phyloP scores from a whole-genome alignment of 768 basidiomycete genomes.

The Asterophora parasitica region DNA sequence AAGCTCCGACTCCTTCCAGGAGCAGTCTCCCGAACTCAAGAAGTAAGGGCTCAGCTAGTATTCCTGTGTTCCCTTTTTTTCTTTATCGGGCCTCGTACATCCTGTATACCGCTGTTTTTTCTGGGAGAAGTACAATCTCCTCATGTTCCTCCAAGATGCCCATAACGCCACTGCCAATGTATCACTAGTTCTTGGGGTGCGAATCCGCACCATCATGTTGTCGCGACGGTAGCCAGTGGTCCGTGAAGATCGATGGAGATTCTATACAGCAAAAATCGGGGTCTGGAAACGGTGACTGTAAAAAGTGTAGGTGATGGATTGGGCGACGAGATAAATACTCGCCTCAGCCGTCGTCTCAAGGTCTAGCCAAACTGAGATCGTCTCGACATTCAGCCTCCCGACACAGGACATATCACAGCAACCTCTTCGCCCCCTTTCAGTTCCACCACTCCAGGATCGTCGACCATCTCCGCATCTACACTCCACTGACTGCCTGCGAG shows the following conservation, averaged over 20 bases:
- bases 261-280: no score
- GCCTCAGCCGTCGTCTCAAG: neutral
- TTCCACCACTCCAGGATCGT: constrained; percentile 41
- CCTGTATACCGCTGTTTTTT: constrained; percentile 2
- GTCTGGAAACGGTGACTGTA: no score
- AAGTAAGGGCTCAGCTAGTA: constrained; percentile 10
- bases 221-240: no score
- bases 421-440: constrained; percentile 73
- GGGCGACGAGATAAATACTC: no score
- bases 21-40: constrained; percentile 21
- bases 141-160: no score
- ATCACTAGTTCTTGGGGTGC: no score
- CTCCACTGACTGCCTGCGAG: constrained; percentile 69
- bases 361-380: constrained; percentile 32
- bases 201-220: no score
- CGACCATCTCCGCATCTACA: constrained; percentile 76
- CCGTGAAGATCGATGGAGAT: no score
- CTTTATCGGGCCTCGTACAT: constrained; percentile 1
- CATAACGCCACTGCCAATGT: no score
- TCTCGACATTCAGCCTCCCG: constrained; percentile 52
- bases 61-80: neutral
- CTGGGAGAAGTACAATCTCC: neutral
- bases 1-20: constrained; percentile 28
- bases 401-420: constrained; percentile 77
- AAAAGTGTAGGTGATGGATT: no score